Evolutionary conservation across 1,284 basidiomycete species (phyloP).

Genomic region (Phaffia rhodozyma): DNA sequence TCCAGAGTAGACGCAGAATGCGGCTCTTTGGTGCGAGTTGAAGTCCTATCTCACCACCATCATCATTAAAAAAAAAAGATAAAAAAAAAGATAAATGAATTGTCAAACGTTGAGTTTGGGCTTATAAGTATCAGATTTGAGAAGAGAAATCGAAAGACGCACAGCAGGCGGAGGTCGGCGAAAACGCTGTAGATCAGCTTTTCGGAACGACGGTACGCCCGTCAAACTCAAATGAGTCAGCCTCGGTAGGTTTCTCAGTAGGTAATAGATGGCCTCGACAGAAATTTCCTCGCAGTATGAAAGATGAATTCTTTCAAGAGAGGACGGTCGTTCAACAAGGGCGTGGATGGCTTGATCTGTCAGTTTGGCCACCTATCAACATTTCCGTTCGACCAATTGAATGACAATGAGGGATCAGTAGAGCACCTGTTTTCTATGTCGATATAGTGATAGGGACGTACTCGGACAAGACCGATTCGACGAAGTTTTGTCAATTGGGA

Average conservation of each 20-base stretch:
- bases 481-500: constrained; percentile 79
- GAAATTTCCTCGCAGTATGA: constrained; percentile 95
- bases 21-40: constrained; percentile 75
- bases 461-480: constrained; percentile 87
- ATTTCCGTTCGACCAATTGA: not conserved
- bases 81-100: not conserved
- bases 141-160: constrained; percentile 27
- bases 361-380: constrained; percentile 63
- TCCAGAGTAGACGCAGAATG: constrained; percentile 95
- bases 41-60: constrained; percentile 54
- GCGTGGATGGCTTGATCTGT: constrained; percentile 88
- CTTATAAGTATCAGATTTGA: not conserved
- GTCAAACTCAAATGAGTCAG: constrained; percentile 92
- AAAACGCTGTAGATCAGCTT: constrained; percentile 74
- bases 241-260: constrained; percentile 73
- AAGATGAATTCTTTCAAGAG: constrained; percentile 84
- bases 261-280: constrained; percentile 78
- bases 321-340: constrained; percentile 55
- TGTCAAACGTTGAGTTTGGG: not conserved
- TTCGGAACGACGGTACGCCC: constrained; percentile 83
- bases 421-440: not conserved
- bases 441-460: constrained; percentile 35
- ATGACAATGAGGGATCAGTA: not conserved
- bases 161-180: constrained; percentile 80
- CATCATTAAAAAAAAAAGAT: not conserved